A percentile compares a stretch with the other conserved stretches of the same genome.
phyloP scores from a whole-genome alignment of 192 early-diverging fungal genomes.

The Phlyctochytrium arcticum region DNA sequence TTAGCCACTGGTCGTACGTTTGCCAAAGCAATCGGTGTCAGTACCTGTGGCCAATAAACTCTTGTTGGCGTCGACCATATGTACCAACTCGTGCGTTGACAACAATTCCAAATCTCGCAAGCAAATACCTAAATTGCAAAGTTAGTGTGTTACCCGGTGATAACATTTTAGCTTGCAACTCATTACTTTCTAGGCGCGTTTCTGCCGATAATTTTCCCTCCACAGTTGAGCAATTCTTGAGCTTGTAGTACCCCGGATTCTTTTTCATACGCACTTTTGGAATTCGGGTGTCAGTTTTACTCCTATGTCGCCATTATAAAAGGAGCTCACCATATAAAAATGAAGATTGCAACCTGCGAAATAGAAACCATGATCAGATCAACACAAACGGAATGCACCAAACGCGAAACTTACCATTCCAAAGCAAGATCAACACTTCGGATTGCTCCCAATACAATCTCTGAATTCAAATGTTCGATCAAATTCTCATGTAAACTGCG shows the following conservation, averaged over 20 bases:
- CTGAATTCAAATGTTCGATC: constrained; percentile 60
- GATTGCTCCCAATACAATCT: constrained; percentile 39
- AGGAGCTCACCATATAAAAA: constrained; percentile 47
- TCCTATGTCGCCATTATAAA: neutral
- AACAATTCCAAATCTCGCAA: constrained; percentile 42
- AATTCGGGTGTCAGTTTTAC: neutral
- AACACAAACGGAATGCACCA: neutral
- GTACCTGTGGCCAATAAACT: constrained; percentile 34
- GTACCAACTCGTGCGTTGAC: constrained; percentile 13
- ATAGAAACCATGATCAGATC: too few species aligned
- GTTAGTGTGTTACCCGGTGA: neutral
- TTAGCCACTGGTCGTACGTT: too few species aligned
- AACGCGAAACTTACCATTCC: constrained; percentile 35
- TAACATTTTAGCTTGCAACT: too few species aligned
- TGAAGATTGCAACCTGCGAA: constrained; percentile 44
- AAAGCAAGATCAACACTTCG: constrained; percentile 28
- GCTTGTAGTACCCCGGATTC: constrained; percentile 46
- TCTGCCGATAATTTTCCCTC: constrained; percentile 23
- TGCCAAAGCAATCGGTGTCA: too few species aligned
- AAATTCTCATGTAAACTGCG: constrained; percentile 50
- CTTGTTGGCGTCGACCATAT: constrained; percentile 9
- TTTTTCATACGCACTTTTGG: constrained; percentile 44
- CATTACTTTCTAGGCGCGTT: constrained; percentile 31
- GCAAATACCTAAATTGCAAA: constrained; percentile 24
- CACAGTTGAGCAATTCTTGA: constrained; percentile 18